Percentiles rank a stretch among this genome's conserved stretches.
These are phyloP conservation scores for Pelargonium myrrhifolium DNA, from an alignment of 441 rosid genomes.

Conservation along the genomic window DNA sequence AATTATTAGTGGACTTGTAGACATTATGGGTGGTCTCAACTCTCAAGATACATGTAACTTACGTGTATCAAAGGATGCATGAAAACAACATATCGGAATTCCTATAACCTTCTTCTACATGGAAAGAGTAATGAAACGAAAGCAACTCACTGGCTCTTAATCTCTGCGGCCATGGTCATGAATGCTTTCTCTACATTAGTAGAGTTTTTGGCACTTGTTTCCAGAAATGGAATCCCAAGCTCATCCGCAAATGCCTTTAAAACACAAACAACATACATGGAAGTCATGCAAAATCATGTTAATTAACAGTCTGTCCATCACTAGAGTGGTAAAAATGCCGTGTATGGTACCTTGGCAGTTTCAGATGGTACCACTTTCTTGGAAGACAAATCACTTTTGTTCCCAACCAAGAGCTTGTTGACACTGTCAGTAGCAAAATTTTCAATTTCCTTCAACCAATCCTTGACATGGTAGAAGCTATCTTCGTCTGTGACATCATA, in stretches of 20 bases:
- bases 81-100: no score
- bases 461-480: slow-evolving; percentile 58
- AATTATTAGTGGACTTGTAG: no score
- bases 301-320: not conserved
- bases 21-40: no score
- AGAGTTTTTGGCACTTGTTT: slow-evolving; percentile 62
- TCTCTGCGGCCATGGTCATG: slow-evolving; percentile 65
- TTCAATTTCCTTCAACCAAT: slow-evolving; percentile 56
- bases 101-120: no score
- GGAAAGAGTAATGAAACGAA: no score
- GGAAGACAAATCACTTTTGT: slow-evolving; percentile 49
- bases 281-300: not conserved
- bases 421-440: slow-evolving; percentile 55
- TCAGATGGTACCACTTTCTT: slow-evolving; percentile 47
- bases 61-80: no score
- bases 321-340: not conserved
- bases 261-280: not conserved
- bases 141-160: slow-evolving; percentile 23
- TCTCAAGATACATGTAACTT: no score
- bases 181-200: slow-evolving; percentile 64
- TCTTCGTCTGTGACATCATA: slow-evolving; percentile 59
- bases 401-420: slow-evolving; percentile 56
- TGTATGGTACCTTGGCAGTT: slow-evolving; percentile 42
- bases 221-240: slow-evolving; percentile 62
- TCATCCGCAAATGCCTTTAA: slow-evolving; percentile 66